Evolutionary conservation across 225 moss, liverwort and hornwort genomes (phyloP).

Genomic region (Sphagnum tenellum): DNA sequence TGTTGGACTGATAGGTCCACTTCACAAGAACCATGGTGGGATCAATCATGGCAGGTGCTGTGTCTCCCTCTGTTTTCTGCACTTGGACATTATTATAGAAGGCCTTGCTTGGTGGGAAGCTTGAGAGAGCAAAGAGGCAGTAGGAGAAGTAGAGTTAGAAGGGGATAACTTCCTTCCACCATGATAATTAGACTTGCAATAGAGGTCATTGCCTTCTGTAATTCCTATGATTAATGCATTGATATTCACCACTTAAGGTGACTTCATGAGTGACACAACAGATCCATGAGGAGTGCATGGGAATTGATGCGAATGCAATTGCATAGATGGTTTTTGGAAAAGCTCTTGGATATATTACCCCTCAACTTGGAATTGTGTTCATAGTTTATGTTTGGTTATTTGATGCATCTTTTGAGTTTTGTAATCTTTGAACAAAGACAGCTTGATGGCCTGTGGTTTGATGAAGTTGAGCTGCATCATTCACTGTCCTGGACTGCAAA

Average conservation of each 20-base stretch:
- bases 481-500: conserved; percentile 25
- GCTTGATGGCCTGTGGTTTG: conserved; percentile 27
- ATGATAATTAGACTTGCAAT: too few relatives aligned
- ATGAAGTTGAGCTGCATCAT: conserved; percentile 7
- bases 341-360: background rate
- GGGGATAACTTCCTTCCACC: too few relatives aligned
- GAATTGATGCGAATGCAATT: background rate
- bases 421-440: conserved; percentile 9
- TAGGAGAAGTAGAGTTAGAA: too few relatives aligned
- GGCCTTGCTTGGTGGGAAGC: too few relatives aligned
- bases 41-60: conserved; percentile 33
- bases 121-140: too few relatives aligned
- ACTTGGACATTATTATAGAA: too few relatives aligned
- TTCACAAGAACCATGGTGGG: conserved; percentile 44
- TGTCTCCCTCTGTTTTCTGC: too few relatives aligned
- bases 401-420: background rate
- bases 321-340: background rate
- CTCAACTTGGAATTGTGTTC: background rate
- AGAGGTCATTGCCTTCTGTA: too few relatives aligned
- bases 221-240: too few relatives aligned
- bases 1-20: conserved; percentile 29
- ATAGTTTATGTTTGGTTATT: background rate
- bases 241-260: too few relatives aligned
- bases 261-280: too few relatives aligned
- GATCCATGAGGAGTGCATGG: too few relatives aligned